Evolutionary conservation across 371 early-diverging fungal species (phyloP).

Genomic region (Funneliformis caledonium): DNA sequence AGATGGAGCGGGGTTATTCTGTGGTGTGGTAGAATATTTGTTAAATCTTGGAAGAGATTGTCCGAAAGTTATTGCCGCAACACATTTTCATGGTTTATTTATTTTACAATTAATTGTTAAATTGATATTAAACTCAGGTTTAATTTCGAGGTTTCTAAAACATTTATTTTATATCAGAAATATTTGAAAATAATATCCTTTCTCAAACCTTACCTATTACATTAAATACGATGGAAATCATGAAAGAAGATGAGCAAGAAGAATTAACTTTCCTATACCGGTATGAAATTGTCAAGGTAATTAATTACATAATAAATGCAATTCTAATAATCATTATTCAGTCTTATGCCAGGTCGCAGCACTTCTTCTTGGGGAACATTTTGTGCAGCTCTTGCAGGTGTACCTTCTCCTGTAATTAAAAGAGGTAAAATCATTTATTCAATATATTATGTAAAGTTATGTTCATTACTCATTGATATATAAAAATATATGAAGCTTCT

Average conservation of each 20-base stretch:
- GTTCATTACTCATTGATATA: not conserved
- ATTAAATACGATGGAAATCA: conserved; percentile 28
- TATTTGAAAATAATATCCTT: conserved; percentile 34
- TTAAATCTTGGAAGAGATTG: conserved; percentile 48
- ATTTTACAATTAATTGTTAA: not conserved
- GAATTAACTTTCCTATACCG: conserved; percentile 35
- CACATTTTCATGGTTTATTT: conserved; percentile 91
- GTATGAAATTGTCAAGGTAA: not conserved
- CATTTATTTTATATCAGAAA: conserved; percentile 8
- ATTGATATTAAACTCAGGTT: not conserved
- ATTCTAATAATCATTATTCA: not conserved
- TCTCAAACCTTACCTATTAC: conserved; percentile 13
- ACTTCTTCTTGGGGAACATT: conserved; percentile 37
- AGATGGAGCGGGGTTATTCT: conserved; percentile 70
- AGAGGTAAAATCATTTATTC: conserved; percentile 8
- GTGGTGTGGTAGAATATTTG: conserved; percentile 60
- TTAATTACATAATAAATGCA: not conserved
- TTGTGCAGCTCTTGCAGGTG: conserved; percentile 33
- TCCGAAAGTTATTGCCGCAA: conserved; percentile 79
- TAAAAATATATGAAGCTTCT: conserved; percentile 4
- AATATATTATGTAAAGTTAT: not conserved
- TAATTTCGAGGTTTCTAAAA: not conserved
- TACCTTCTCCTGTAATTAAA: conserved; percentile 20
- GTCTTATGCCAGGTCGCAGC: conserved; percentile 36
- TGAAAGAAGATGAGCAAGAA: conserved; percentile 26